Evolutionary conservation across 768 basidiomycete genomes (phyloP).

Genomic region (Lactarius akahatsu): DNA sequence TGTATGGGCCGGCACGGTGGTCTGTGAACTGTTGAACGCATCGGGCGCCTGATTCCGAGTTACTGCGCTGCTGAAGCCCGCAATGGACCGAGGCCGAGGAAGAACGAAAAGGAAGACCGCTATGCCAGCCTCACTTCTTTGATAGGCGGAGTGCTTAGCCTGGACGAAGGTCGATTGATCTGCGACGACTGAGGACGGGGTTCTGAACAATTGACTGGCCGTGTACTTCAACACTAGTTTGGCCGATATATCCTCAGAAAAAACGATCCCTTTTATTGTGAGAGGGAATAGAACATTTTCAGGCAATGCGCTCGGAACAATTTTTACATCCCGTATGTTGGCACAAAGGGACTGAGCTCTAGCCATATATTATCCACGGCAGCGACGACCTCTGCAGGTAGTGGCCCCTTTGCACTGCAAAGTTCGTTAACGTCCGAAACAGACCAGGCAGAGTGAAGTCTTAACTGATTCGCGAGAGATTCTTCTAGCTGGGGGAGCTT

Average conservation of each 20-base stretch:
- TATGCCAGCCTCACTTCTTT: background rate
- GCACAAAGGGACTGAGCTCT: constrained; percentile 30
- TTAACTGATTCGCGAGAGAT: constrained; percentile 25
- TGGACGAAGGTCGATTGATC: too few relatives aligned
- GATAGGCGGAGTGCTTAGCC: background rate
- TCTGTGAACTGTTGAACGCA: background rate
- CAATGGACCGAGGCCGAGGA: too few relatives aligned
- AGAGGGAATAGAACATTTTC: background rate
- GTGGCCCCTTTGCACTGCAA: constrained; percentile 34
- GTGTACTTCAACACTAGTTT: too few relatives aligned
- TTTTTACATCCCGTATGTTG: constrained; percentile 28
- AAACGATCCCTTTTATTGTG: background rate
- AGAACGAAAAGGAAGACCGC: too few relatives aligned
- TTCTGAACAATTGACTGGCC: background rate
- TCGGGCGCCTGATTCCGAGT: background rate
- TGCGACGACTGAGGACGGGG: too few relatives aligned
- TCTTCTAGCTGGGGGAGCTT: constrained; percentile 39
- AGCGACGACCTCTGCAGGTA: constrained; percentile 41
- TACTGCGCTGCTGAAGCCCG: background rate
- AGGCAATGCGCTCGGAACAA: background rate
- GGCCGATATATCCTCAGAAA: background rate
- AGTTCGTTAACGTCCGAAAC: background rate
- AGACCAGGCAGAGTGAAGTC: background rate
- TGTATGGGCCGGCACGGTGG: background rate
- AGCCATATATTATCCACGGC: constrained; percentile 41